Conservation (phyloP, 495 filamentous ascomycete species). For the Pyrenopolyporus hunteri region DNA sequence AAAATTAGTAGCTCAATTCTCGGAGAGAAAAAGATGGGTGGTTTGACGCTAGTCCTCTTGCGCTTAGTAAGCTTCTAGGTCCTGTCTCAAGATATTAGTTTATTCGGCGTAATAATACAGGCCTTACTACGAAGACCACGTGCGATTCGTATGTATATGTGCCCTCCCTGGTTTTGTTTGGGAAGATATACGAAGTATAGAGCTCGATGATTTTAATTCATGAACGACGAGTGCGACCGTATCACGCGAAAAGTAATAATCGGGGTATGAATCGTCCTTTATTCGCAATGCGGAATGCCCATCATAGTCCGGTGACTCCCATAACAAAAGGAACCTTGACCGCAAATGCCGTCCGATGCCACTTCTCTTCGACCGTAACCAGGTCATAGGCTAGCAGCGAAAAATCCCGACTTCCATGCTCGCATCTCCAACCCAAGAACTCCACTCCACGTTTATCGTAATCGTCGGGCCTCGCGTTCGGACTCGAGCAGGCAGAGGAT, state of each 20-base stretch:
- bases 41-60: slow-evolving; percentile 2
- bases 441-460: slow-evolving; percentile 65
- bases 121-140: no score
- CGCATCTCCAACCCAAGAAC: slow-evolving; percentile 15
- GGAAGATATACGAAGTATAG: neutral
- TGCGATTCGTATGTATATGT: no score
- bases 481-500: slow-evolving; percentile 92
- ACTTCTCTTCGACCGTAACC: slow-evolving; percentile 17
- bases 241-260: slow-evolving; percentile 16
- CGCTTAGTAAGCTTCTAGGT: slow-evolving; percentile 20
- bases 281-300: slow-evolving; percentile 37
- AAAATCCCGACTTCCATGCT: slow-evolving; percentile 19
- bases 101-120: neutral
- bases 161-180: no score
- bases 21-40: slow-evolving; percentile 11
- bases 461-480: slow-evolving; percentile 83
- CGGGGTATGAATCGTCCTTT: slow-evolving; percentile 38
- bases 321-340: slow-evolving; percentile 36
- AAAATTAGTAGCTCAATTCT: neutral
- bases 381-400: slow-evolving; percentile 20
- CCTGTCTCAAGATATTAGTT: slow-evolving; percentile 9
- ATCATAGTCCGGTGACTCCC: slow-evolving; percentile 37
- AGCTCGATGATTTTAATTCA: neutral
- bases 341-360: slow-evolving; percentile 26
- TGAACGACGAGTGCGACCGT: neutral